Percentiles rank a stretch among this genome's conserved stretches.
Conservation (phyloP, 805 yeast species). For the Brettanomyces sp. region DNA sequence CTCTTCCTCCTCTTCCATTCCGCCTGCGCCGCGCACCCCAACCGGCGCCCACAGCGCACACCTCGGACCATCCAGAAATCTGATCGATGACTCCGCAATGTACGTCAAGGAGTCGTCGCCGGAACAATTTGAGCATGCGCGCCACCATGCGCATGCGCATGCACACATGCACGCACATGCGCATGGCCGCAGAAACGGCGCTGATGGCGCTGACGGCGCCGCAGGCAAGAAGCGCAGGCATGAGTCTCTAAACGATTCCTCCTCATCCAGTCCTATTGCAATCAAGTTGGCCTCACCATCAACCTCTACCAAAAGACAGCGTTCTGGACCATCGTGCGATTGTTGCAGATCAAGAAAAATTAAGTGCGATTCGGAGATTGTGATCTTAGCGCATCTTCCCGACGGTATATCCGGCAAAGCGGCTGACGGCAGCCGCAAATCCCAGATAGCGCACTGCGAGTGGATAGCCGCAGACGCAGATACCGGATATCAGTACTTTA, state of each 20-base stretch:
- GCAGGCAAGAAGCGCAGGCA: background rate
- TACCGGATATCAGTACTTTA: slow-evolving; percentile 20
- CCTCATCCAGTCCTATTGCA: slow-evolving; percentile 7
- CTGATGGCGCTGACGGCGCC: background rate
- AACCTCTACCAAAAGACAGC: slow-evolving; percentile 36
- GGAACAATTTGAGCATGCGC: background rate
- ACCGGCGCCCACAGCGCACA: background rate
- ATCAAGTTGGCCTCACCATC: slow-evolving; percentile 27
- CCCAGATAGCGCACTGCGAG: slow-evolving; percentile 23
- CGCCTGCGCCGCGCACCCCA: background rate
- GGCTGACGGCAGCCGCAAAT: slow-evolving; percentile 3
- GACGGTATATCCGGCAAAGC: background rate
- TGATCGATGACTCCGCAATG: background rate
- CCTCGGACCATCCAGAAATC: background rate
- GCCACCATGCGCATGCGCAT: background rate
- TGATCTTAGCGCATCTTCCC: slow-evolving; percentile 18
- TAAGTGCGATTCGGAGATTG: slow-evolving; percentile 62
- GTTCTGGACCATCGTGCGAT: slow-evolving; percentile 72
- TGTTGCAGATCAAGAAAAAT: slow-evolving; percentile 60
- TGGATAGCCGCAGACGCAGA: slow-evolving; percentile 14
- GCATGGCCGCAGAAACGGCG: background rate
- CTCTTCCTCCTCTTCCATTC: slow-evolving; percentile 5
- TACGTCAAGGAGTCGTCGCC: background rate
- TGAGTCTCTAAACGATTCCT: background rate
- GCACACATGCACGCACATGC: no score